Evolutionary conservation across 106 monocot species (phyloP).

Genomic region (Narthecium ossifragum): DNA sequence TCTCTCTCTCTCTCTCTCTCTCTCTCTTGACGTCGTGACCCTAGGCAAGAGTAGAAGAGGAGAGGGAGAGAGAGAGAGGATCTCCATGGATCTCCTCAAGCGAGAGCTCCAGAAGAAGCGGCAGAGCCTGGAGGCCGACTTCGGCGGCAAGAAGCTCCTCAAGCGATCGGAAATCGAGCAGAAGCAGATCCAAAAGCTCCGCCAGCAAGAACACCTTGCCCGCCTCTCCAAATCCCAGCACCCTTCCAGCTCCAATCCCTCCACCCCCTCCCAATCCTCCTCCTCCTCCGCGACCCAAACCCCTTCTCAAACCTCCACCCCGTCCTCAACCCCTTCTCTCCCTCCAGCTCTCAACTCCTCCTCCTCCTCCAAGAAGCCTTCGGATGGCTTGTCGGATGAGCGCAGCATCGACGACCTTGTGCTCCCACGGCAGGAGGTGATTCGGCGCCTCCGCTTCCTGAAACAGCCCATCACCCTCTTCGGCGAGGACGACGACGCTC

Average conservation of each 20-base stretch:
- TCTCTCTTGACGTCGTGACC: too few relatives aligned
- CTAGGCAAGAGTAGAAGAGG: too few relatives aligned
- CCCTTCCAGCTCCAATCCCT: slow-evolving; percentile 9
- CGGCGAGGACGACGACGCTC: slow-evolving; percentile 86
- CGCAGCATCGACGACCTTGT: slow-evolving; percentile 78
- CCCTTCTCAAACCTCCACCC: slow-evolving; percentile 18
- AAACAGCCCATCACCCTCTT: slow-evolving; percentile 94
- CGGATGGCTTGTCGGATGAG: slow-evolving; percentile 43
- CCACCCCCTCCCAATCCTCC: slow-evolving; percentile 1
- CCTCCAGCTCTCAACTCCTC: slow-evolving; percentile 30
- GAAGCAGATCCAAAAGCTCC: slow-evolving; percentile 71
- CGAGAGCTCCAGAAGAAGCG: slow-evolving; percentile 73
- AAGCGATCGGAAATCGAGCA: slow-evolving; percentile 94
- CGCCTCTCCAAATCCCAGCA: slow-evolving; percentile 43
- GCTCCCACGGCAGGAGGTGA: slow-evolving; percentile 76
- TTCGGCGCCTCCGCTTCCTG: slow-evolving; percentile 80
- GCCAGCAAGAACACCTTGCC: slow-evolving; percentile 64
- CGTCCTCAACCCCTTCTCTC: slow-evolving; percentile 12
- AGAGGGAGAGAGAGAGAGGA: too few relatives aligned
- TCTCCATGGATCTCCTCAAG: slow-evolving; percentile 90
- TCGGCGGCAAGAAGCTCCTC: slow-evolving; percentile 88
- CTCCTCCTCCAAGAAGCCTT: slow-evolving; percentile 15
- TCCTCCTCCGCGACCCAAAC: slow-evolving; percentile 14
- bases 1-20: too few relatives aligned
- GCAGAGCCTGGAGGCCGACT: slow-evolving; percentile 52